Conservation (phyloP, 1,139 yeast genomes). For the Blastobotrys indianensis region DNA sequence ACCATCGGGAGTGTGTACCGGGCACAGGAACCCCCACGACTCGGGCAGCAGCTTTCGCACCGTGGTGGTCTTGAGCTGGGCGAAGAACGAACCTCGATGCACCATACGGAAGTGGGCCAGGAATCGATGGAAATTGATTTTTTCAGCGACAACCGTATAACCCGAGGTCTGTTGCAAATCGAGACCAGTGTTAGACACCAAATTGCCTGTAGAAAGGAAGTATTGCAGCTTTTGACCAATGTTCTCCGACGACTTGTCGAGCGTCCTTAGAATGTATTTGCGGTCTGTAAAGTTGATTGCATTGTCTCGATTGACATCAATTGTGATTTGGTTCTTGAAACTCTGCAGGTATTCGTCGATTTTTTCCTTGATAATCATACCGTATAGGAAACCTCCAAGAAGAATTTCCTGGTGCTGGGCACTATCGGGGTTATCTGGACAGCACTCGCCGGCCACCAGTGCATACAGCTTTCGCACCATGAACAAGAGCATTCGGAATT, state of each 20-base stretch:
- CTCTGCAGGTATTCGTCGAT: constrained; percentile 84
- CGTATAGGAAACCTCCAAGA: constrained; percentile 92
- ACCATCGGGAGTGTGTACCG: constrained; percentile 99
- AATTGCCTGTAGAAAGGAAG: constrained; percentile 92
- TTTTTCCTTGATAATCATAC: constrained; percentile 94
- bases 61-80: constrained; percentile 94
- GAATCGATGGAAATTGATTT: constrained; percentile 93
- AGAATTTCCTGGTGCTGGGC: constrained; percentile 97
- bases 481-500: constrained; percentile 78
- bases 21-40: constrained; percentile 98
- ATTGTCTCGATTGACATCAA: constrained; percentile 75
- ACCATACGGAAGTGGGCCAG: constrained; percentile 98
- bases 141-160: constrained; percentile 97
- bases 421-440: constrained; percentile 98
- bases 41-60: constrained; percentile 95
- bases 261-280: constrained; percentile 75
- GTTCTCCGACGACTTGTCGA: constrained; percentile 78
- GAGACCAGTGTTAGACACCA: constrained; percentile 93
- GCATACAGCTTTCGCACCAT: constrained; percentile 95
- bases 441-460: constrained; percentile 92
- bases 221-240: constrained; percentile 93
- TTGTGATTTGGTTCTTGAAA: constrained; percentile 65
- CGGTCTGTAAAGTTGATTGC: constrained; percentile 81
- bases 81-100: constrained; percentile 98
- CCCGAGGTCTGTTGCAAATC: constrained; percentile 98